Conservation (phyloP, 495 filamentous ascomycete genomes). For the Podospora anserina region DNA sequence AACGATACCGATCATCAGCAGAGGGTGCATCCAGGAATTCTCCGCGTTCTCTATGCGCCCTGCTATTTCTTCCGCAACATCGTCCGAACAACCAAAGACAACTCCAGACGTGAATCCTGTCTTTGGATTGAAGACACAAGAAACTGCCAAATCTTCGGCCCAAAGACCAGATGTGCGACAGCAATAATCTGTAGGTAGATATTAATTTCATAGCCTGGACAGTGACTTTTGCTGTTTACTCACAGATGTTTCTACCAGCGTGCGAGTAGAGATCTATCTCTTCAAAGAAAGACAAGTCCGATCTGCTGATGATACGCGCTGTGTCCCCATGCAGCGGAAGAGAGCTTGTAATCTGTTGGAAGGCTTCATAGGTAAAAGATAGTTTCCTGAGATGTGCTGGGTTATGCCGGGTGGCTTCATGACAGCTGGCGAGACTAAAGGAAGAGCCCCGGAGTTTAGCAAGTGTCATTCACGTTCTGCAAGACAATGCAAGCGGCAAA, state of each 20-base stretch:
- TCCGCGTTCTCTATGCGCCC: conserved; percentile 4
- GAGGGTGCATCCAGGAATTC: conserved; percentile 10
- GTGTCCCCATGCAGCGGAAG: conserved; percentile 5
- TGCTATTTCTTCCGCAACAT: not conserved
- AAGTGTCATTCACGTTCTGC: too few species aligned
- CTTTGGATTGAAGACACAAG: conserved; percentile 1
- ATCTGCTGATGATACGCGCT: conserved; percentile 3
- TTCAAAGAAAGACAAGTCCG: conserved; percentile 2
- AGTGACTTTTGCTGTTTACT: not conserved
- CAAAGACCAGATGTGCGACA: conserved; percentile 1
- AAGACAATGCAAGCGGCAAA: too few species aligned
- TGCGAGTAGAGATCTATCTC: not conserved
- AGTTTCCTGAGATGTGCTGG: not conserved
- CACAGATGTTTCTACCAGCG: too few species aligned
- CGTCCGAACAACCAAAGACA: conserved; percentile 6
- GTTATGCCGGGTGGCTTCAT: not conserved
- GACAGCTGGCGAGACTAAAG: too few species aligned
- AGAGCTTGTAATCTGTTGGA: not conserved
- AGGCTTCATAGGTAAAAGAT: not conserved
- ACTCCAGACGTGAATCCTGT: conserved; percentile 5
- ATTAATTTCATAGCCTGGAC: not conserved
- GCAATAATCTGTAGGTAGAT: conserved; percentile 2
- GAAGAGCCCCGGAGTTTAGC: too few species aligned
- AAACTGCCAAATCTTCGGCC: conserved; percentile 2
- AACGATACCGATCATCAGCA: conserved; percentile 16